These are phyloP conservation scores for Pythium scleroteichum DNA, from an alignment of 352 stramenopile genomes.

Conservation along the genomic window DNA sequence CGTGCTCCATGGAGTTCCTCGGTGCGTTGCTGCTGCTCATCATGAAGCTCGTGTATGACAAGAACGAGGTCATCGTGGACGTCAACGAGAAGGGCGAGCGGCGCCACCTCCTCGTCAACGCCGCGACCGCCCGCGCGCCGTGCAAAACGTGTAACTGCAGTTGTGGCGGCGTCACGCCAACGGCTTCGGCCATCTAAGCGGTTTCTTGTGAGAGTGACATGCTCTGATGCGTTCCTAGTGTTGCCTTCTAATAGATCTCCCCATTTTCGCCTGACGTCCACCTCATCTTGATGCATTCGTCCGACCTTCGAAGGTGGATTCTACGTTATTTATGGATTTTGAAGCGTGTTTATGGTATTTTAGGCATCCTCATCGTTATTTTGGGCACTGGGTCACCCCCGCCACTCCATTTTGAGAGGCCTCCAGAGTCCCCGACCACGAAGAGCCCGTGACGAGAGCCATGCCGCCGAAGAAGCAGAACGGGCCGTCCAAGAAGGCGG, in stretches of 20 bases:
- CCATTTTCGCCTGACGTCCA: too few relatives aligned
- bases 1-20: conserved; percentile 45
- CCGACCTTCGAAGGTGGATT: too few relatives aligned
- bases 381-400: conserved; percentile 12
- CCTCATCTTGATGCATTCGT: too few relatives aligned
- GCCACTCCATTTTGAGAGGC: conserved; percentile 14
- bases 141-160: conserved; percentile 22
- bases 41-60: conserved; percentile 51
- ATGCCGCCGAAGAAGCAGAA: conserved; percentile 83
- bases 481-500: conserved; percentile 80
- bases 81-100: conserved; percentile 18
- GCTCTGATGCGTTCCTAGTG: too few relatives aligned
- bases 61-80: conserved; percentile 16
- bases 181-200: too few relatives aligned
- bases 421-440: too few relatives aligned
- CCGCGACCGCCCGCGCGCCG: not conserved
- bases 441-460: not conserved
- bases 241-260: too few relatives aligned
- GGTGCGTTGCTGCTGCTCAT: conserved; percentile 39
- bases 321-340: conserved; percentile 13
- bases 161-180: conserved; percentile 3
- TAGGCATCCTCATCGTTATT: conserved; percentile 9
- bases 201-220: too few relatives aligned
- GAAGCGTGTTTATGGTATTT: not conserved
- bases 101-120: conserved; percentile 9